Conservation (phyloP, 2,329 filamentous ascomycete species). For the Falciphora oryzae region DNA sequence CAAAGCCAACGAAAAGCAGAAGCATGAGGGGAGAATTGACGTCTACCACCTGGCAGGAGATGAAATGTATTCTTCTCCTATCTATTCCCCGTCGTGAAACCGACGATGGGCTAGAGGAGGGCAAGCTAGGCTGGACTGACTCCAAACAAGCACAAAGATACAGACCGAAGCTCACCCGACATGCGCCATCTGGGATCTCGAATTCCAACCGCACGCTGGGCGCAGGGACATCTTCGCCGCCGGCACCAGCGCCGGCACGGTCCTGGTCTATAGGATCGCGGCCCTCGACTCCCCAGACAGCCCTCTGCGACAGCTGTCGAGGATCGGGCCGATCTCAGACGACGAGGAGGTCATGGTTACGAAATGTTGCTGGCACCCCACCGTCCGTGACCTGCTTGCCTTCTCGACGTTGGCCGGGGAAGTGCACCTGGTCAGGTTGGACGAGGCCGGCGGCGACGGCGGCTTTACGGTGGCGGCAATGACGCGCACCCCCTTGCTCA, state of each 20-base stretch:
- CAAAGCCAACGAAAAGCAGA: conserved; percentile 38
- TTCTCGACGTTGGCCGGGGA: conserved; percentile 66
- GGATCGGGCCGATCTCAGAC: conserved; percentile 36
- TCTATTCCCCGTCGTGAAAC: background rate
- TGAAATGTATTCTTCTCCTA: conserved; percentile 41
- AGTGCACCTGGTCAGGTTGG: conserved; percentile 50
- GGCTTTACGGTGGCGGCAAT: conserved; percentile 24
- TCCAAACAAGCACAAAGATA: conserved; percentile 40
- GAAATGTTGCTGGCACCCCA: conserved; percentile 69
- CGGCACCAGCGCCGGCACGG: conserved; percentile 69
- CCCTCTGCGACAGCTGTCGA: conserved; percentile 35
- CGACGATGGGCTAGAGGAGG: background rate
- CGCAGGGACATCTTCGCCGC: conserved; percentile 56
- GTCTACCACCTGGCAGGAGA: conserved; percentile 52
- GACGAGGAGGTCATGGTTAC: conserved; percentile 60
- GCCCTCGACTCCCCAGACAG: conserved; percentile 18
- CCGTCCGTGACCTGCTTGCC: conserved; percentile 48
- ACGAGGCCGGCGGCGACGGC: conserved; percentile 19
- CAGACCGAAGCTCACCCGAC: conserved; percentile 54
- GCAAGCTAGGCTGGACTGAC: background rate
- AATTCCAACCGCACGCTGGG: conserved; percentile 58
- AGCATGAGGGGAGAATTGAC: conserved; percentile 67
- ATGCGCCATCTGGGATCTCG: conserved; percentile 77
- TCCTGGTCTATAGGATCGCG: conserved; percentile 57
- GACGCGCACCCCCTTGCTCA: conserved; percentile 35